phyloP scores from a whole-genome alignment of 352 stramenopile species.

The Pythium scleroteichum region DNA sequence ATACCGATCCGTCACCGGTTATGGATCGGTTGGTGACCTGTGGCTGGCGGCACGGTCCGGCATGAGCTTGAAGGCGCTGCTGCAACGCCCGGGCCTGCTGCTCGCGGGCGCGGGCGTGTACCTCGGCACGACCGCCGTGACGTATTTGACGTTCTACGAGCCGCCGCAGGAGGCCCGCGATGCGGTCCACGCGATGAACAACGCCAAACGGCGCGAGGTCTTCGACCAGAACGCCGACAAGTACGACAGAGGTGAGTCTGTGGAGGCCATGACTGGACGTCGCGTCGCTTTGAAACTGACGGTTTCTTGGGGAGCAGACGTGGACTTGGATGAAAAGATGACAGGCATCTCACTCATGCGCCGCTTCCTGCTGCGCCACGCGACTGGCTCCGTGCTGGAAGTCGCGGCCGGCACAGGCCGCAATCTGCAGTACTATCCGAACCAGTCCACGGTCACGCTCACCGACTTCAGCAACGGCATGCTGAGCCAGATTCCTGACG shows the following conservation, averaged over 20 bases:
- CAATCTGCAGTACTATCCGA: conserved; percentile 91
- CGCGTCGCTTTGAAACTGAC: conserved; percentile 29
- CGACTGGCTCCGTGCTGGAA: conserved; percentile 88
- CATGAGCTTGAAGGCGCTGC: conserved; percentile 30
- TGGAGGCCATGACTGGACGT: not conserved
- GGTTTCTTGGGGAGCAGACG: conserved; percentile 81
- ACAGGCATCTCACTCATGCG: conserved; percentile 82
- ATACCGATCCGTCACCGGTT: conserved; percentile 1
- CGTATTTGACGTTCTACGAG: conserved; percentile 79
- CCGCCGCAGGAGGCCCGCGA: conserved; percentile 31
- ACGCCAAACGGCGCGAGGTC: conserved; percentile 53
- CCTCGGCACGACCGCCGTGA: conserved; percentile 45
- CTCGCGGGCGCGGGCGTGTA: conserved; percentile 63
- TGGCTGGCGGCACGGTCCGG: not conserved
- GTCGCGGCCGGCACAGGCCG: conserved; percentile 94
- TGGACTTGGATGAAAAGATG: conserved; percentile 78
- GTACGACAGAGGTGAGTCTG: conserved; percentile 61
- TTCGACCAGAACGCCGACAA: conserved; percentile 73
- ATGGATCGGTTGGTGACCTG: not conserved
- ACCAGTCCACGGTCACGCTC: conserved; percentile 45
- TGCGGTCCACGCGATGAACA: conserved; percentile 35
- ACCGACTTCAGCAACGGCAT: conserved; percentile 78
- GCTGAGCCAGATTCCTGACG: conserved; percentile 54
- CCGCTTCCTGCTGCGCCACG: conserved; percentile 71
- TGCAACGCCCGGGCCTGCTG: conserved; percentile 53